A percentile compares a stretch with the other conserved stretches of the same genome.
phyloP scores from a whole-genome alignment of 2,329 filamentous ascomycete genomes.

The Harringtonia aguacate region DNA sequence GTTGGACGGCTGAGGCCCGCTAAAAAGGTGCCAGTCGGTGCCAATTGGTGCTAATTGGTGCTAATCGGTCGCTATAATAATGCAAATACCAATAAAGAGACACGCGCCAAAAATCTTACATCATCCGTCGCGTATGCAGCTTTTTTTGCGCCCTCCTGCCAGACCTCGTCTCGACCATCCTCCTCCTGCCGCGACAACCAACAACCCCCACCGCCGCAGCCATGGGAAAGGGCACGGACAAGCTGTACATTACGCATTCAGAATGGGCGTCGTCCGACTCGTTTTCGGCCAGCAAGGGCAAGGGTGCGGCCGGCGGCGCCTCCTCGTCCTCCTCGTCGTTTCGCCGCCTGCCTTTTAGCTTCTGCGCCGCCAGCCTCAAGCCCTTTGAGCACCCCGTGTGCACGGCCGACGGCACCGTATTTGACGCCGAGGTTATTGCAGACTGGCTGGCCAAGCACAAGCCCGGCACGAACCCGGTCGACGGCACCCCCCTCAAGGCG shows the following conservation, averaged over 20 bases:
- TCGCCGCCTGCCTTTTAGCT: conserved; percentile 91
- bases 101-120: too few relatives aligned
- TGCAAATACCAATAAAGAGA: too few relatives aligned
- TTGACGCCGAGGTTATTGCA: conserved; percentile 88
- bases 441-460: conserved; percentile 85
- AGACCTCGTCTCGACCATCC: not conserved
- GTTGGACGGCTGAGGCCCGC: too few relatives aligned
- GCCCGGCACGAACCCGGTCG: conserved; percentile 72
- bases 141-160: not conserved
- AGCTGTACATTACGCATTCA: conserved; percentile 78
- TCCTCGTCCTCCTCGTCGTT: conserved; percentile 43
- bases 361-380: conserved; percentile 90
- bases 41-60: too few relatives aligned
- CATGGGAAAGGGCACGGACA: conserved; percentile 46
- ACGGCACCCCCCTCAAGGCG: conserved; percentile 66
- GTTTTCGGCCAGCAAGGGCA: conserved; percentile 68
- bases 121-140: too few relatives aligned
- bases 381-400: conserved; percentile 94
- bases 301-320: conserved; percentile 30
- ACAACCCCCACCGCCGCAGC: conserved; percentile 2
- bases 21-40: too few relatives aligned
- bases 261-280: conserved; percentile 92
- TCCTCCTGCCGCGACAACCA: too few relatives aligned
- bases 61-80: too few relatives aligned
- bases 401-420: conserved; percentile 76